Conservation (phyloP, 805 yeast genomes). For the Kluyveromyces aestuarii region DNA sequence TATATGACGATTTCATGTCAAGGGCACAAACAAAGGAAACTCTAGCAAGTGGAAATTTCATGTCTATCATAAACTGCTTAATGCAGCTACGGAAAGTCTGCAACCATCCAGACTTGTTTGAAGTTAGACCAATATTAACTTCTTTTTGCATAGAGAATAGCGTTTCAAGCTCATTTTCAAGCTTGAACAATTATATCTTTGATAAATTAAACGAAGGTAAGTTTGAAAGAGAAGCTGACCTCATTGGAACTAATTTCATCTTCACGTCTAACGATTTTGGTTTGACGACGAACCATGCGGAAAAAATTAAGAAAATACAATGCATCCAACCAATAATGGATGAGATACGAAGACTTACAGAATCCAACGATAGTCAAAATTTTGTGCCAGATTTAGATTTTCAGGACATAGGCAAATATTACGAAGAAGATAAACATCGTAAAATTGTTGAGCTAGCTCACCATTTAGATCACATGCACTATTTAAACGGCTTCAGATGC, state of each 20-base stretch:
- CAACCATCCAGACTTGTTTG: conserved; percentile 93
- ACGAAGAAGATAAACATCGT: conserved; percentile 43
- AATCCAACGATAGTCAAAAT: conserved; percentile 8
- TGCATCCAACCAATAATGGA: conserved; percentile 38
- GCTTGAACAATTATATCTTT: conserved; percentile 33
- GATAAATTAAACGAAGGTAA: conserved; percentile 18
- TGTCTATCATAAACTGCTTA: conserved; percentile 90
- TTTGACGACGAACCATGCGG: conserved; percentile 38
- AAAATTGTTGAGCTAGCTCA: conserved; percentile 46
- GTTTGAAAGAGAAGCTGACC: conserved; percentile 31
- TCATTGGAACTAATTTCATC: conserved; percentile 52
- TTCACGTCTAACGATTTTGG: conserved; percentile 38
- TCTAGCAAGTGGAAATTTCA: conserved; percentile 84
- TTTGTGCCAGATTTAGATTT: conserved; percentile 17
- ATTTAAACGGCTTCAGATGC: conserved; percentile 60
- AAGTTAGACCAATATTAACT: conserved; percentile 88
- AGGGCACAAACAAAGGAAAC: conserved; percentile 94
- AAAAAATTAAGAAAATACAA: conserved; percentile 35
- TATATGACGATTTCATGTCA: conserved; percentile 96
- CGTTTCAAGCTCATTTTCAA: conserved; percentile 42
- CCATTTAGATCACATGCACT: conserved; percentile 44
- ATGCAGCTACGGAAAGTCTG: conserved; percentile 97
- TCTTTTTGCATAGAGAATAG: conserved; percentile 70
- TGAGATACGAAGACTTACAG: conserved; percentile 36
- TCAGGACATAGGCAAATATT: conserved; percentile 46